Base-by-base conservation (phyloP, 352 stramenopile genomes). In the Globisporangium paroecandrum region DNA sequence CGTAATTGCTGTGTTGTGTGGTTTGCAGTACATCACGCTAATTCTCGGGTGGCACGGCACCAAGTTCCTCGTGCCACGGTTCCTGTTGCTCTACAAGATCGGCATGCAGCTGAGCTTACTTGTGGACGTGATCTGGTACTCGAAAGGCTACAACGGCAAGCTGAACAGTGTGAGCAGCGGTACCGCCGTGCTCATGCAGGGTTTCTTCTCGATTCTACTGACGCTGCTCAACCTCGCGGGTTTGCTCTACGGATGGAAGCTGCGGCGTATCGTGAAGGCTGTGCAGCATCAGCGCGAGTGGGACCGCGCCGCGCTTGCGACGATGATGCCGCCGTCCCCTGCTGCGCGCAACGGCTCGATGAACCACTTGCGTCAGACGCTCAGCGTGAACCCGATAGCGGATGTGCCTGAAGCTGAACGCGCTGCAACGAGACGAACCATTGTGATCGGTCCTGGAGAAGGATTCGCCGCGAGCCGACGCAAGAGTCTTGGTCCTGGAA, bases 1-100 rank as follows among this genome's bases (percentile, higher is more conserved):
- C 10, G 20, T 59, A 10, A 43, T 24, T n/a, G 27, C 12, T 70
- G 18, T 41, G 36, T 15, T 27, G 15, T 12, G 67, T 38, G 9
- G 24, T 22, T 10, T 64, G 20, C 59, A 89, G 81, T 95, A 94
- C 66, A 70, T 95, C 32, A 96, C 89, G 43, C 69, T 96, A 24
- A 87, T 96, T 68, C 78, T 96, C 65, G 89, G 89, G 8, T 96
- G 89, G 89, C 89, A 96, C 69, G 89, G 89, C 62, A 90, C 82
- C n/a, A 95, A 93, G 62, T 94, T 94, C 74, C 76, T 96, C 24
- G 82, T 89, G 29, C 83, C 85, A 46, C 90, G 91, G 65, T 96
- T 93, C 66, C 68, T 96, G 64, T 78, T 96, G 27, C 83, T 90
- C 62, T 96, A 95, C 81, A 96, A 96, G 71, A 90, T 96, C 49